These are phyloP conservation scores for Phaeodactylum tricornutum DNA, from an alignment of 108 stramenopile genomes.

Conservation along the genomic window DNA sequence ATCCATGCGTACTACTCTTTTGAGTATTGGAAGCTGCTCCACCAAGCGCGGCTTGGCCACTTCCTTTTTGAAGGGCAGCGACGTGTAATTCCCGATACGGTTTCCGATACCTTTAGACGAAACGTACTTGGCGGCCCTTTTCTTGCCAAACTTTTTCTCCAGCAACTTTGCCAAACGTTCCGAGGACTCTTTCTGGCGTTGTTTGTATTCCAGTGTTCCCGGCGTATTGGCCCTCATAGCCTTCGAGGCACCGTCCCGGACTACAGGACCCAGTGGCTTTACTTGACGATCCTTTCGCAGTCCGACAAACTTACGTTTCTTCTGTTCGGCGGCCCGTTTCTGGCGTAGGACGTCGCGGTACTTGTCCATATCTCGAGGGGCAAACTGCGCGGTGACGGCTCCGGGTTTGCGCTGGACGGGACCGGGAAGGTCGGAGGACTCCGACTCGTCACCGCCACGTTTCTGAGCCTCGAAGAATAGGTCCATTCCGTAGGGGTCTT, in stretches of 20 bases:
- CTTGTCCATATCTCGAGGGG: too few relatives aligned
- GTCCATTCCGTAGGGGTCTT: too few relatives aligned
- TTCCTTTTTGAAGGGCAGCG: constrained; percentile 20
- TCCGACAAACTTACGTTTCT: neutral
- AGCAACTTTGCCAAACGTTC: constrained; percentile 8
- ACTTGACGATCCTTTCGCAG: too few relatives aligned
- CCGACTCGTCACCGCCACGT: too few relatives aligned
- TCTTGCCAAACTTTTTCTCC: constrained; percentile 10
- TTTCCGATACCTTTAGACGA: too few relatives aligned
- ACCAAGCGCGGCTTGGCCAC: constrained; percentile 3
- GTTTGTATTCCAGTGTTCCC: constrained; percentile 19
- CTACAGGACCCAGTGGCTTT: neutral
- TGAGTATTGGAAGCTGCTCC: constrained; percentile 17
- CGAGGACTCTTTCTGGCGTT: constrained; percentile 4
- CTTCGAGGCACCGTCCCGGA: constrained; percentile 11
- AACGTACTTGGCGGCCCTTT: too few relatives aligned
- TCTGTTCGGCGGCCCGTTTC: neutral
- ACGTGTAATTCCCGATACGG: neutral
- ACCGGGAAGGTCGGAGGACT: too few relatives aligned
- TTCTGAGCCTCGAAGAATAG: too few relatives aligned
- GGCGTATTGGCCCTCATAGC: constrained; percentile 24
- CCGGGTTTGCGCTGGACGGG: too few relatives aligned
- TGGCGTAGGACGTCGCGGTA: constrained; percentile 1
- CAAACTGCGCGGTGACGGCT: too few relatives aligned
- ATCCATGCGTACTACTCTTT: constrained; percentile 11